A percentile compares a stretch with the other conserved stretches of the same genome.
Conservation (phyloP, 2,329 filamentous ascomycete species). For the Ophiostoma sp. region DNA sequence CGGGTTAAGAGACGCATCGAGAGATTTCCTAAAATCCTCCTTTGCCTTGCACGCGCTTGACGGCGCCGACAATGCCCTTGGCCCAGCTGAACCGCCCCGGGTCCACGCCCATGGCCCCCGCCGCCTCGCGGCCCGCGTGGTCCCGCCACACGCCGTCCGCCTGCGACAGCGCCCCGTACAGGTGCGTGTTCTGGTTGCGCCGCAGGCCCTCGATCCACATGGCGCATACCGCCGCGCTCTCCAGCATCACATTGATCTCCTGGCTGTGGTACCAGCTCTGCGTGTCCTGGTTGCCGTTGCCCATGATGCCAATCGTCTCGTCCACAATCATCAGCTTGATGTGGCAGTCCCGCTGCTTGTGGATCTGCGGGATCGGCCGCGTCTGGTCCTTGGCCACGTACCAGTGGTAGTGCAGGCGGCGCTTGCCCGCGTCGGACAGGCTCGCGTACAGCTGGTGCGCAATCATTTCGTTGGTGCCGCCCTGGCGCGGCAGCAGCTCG, state of each 20-base stretch:
- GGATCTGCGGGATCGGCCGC: constrained; percentile 59
- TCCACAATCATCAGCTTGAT: constrained; percentile 75
- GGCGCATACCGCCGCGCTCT: constrained; percentile 55
- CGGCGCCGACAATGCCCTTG: constrained; percentile 52
- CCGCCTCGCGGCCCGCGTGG: constrained; percentile 43
- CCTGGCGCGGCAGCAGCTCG: constrained; percentile 69
- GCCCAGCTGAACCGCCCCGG: constrained; percentile 54
- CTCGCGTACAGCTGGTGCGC: constrained; percentile 53
- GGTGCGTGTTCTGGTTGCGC: constrained; percentile 58
- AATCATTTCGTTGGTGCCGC: constrained; percentile 69
- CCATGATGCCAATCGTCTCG: constrained; percentile 61
- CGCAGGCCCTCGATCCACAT: constrained; percentile 53
- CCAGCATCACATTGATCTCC: constrained; percentile 71
- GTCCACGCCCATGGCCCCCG: constrained; percentile 48
- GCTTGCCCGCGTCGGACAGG: constrained; percentile 46
- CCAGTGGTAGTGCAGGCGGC: constrained; percentile 57
- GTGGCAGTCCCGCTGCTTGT: constrained; percentile 65
- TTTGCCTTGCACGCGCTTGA: constrained; percentile 52
- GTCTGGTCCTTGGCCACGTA: constrained; percentile 72
- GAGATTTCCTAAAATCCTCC: constrained; percentile 44
- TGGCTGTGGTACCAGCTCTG: constrained; percentile 75
- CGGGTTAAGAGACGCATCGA: too few species aligned
- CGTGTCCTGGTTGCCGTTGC: constrained; percentile 75
- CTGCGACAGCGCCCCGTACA: constrained; percentile 49
- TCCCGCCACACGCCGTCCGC: constrained; percentile 61